Evolutionary conservation across 257 asterid species (phyloP).

Genomic region (Solanum chaucha): DNA sequence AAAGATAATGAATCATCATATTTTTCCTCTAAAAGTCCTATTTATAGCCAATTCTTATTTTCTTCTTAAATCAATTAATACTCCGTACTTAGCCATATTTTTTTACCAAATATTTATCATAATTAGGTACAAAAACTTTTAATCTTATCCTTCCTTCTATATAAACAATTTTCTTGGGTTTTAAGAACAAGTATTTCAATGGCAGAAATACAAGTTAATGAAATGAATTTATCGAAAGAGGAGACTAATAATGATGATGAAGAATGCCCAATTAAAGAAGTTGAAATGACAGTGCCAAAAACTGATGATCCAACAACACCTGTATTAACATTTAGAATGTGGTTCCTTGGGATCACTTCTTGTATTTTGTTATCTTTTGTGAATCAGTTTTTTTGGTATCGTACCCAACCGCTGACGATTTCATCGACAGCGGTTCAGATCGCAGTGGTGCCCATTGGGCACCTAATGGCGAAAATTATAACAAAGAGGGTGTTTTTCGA

Average conservation of each 20-base stretch:
- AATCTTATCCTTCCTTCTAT: neutral
- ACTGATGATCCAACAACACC: slow-evolving; percentile 33
- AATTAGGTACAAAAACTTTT: neutral
- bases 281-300: slow-evolving; percentile 32
- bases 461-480: slow-evolving; percentile 23
- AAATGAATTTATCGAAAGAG: neutral
- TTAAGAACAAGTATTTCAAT: neutral
- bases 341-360: slow-evolving; percentile 26
- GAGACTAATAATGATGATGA: neutral
- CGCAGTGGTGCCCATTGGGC: slow-evolving; percentile 35
- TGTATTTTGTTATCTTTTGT: slow-evolving; percentile 25
- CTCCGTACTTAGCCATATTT: neutral
- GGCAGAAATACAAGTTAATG: neutral
- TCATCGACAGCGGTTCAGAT: slow-evolving; percentile 23
- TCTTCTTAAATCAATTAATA: neutral
- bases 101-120: neutral
- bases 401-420: slow-evolving; percentile 16
- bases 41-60: neutral
- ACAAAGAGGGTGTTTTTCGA: slow-evolving; percentile 11
- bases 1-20: neutral
- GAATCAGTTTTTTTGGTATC: slow-evolving; percentile 43
- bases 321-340: slow-evolving; percentile 36
- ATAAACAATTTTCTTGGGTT: neutral
- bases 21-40: neutral
- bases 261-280: slow-evolving; percentile 24